Percentiles rank a stretch among this genome's conserved stretches.
Conservation (phyloP, 129 eudicot species). For the Flaveria sonorensis region DNA sequence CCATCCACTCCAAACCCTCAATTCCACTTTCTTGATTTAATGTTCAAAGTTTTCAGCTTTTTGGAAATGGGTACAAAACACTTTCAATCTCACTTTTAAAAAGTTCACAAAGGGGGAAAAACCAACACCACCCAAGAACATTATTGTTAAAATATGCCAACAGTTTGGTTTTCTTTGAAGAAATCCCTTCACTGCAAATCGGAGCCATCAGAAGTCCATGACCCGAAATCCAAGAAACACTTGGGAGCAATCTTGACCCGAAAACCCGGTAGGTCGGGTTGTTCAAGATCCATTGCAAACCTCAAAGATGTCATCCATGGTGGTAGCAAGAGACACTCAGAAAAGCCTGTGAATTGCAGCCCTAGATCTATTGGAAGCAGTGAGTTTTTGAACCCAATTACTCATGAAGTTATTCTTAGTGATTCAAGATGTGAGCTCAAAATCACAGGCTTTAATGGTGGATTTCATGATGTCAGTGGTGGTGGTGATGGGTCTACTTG, state of each 20-base stretch:
- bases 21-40: conserved; percentile 5
- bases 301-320: conserved; percentile 99
- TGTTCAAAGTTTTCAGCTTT: conserved; percentile 31
- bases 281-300: conserved; percentile 97
- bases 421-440: conserved; percentile 88
- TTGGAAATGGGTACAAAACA: conserved; percentile 33
- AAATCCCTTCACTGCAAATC: conserved; percentile 92
- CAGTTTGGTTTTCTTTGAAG: conserved; percentile 93
- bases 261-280: conserved; percentile 78
- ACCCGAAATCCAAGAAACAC: conserved; percentile 74
- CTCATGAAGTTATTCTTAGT: conserved; percentile 89
- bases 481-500: conserved; percentile 54
- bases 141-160: conserved; percentile 54
- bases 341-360: conserved; percentile 85
- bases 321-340: conserved; percentile 91
- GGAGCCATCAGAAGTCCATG: conserved; percentile 88
- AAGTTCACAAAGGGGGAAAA: conserved; percentile 23
- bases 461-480: conserved; percentile 45
- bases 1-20: conserved; percentile 31
- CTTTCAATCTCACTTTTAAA: conserved; percentile 29
- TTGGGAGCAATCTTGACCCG: conserved; percentile 70
- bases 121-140: conserved; percentile 5
- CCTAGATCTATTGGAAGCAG: conserved; percentile 98
- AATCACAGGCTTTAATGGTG: conserved; percentile 72
- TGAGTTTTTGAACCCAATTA: conserved; percentile 90